phyloP scores from a whole-genome alignment of 2,329 filamentous ascomycete species.

The Monilinia polystroma region DNA sequence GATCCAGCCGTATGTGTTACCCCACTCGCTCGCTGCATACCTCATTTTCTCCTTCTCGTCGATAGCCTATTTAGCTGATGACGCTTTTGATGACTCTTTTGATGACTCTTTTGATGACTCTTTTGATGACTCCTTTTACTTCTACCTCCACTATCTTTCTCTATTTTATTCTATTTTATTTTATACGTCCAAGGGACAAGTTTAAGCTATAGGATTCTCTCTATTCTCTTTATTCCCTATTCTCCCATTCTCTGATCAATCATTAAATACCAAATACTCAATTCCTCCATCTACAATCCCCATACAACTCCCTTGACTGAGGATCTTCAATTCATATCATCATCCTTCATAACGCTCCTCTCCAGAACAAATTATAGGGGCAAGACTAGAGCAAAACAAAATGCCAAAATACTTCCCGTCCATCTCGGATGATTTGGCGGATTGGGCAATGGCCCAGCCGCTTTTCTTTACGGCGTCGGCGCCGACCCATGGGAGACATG shows the following conservation, averaged over 20 bases:
- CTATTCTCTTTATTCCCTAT: background rate
- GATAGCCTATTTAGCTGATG: too few species aligned
- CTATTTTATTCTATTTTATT: too few species aligned
- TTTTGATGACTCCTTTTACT: background rate
- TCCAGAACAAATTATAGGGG: too few species aligned
- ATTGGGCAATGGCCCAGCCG: slow-evolving; percentile 66
- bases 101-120: too few species aligned
- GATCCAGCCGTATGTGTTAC: background rate
- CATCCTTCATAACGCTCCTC: background rate
- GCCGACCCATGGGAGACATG: slow-evolving; percentile 63
- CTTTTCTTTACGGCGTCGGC: slow-evolving; percentile 76
- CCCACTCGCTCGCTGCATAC: background rate
- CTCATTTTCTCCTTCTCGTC: background rate
- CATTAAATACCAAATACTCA: too few species aligned
- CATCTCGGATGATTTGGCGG: slow-evolving; percentile 54
- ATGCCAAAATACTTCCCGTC: slow-evolving; percentile 45
- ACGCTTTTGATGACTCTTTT: too few species aligned
- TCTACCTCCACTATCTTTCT: too few species aligned
- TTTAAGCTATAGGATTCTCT: too few species aligned
- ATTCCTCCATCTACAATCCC: background rate
- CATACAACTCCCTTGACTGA: too few species aligned
- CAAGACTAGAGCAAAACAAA: background rate
- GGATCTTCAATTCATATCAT: too few species aligned
- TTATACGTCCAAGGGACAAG: too few species aligned
- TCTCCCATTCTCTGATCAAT: too few species aligned